Base-by-base conservation (phyloP, 768 basidiomycete genomes). In the Austroboletus festivus region DNA sequence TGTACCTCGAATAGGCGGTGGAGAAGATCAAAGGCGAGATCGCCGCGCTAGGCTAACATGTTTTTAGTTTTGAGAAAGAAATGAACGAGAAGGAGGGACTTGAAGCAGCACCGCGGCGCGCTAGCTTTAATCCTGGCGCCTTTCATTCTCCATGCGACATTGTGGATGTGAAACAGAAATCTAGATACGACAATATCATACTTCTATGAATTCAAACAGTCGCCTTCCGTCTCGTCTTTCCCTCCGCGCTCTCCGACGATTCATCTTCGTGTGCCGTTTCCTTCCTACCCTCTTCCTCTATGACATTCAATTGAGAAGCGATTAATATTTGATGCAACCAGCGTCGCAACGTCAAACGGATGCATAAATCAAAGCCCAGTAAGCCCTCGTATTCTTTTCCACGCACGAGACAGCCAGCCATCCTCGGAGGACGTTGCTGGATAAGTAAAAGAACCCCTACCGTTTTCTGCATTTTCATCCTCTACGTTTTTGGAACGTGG, bases 391-490 rank as follows among this genome's bases (percentile, higher is more conserved):
- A 89, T 69, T 69, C 71, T 77, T 70, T 80, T 73, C 82, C 80
- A 82, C 56, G 74, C 71, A 66, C 82, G 80, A 78, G 81, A 81
- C 68, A 82, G 70, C 86, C 85, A 86, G 59, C 78, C 77, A 71
- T 76, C 78, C 62, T 66, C 56, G 61, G 74, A 72, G 63, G 78
- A 68, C 51, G 82, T 71, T 65, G 78, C 70, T 63, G 76, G 60
- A 71, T 72, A 72, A 73, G 73, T 71, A 72, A 85, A 86, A 74
- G 77, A 76, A 70, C 62, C 71, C 88, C 81, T 86, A 90, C 89
- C 89, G 67, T 89, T 85, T 66, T 58, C 57, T 61, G 60, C 50
- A 26, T 49, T 47, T 56, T 57, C 46, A 54, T 53, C 54, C 49
- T 54, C 62, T 50, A 40, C 55, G 46, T 50, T 48, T 54, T 54